Base-by-base conservation (phyloP, 2,329 filamentous ascomycete species). In the Sclerotiophoma versabilis region DNA sequence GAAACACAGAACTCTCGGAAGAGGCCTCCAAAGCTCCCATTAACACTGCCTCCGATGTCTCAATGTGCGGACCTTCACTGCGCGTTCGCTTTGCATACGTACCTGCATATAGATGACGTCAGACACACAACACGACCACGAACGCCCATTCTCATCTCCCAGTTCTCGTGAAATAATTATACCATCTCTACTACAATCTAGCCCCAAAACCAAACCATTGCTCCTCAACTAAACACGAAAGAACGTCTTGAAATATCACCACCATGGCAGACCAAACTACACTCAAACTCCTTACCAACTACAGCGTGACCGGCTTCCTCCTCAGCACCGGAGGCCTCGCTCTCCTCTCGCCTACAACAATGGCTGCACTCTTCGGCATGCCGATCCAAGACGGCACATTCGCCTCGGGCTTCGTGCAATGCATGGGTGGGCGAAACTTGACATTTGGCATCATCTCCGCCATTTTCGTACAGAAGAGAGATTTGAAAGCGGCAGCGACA, bases 331-430 rank as follows among this genome's bases (percentile, higher is more conserved):
- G 59, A 4, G 23, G 52, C 0, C 49, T 62, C 20, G 53, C 37
- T 4, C 53, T 62, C 2, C 39, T 62, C 9, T 38, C 26, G 1
- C 59, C 59, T 2, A 57, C 57, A n/a, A 62, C 59, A 2, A 45
- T 62, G 30, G 59, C 59, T 3, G 36, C 53, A 1, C 43, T 49
- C 1, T 62, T 62, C 27, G 53, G 53, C 39, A 62, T 62, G 59
- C 59, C 59, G 25, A 22, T 62, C 8, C 11, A 47, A 2, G 32
- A 48, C 22, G 29, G 57, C n/a, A 53, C 59, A n/a, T 55, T 57
- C 41, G 57, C 59, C 11, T 44, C 59, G 3, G 59, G 59, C 22
- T 62, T 62, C 10, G 59, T 62, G n/a, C 59, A 62, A 15, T 62
- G 59, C 15, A 57, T 62, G 53, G 59, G 59, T 5, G 59, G 59